Evolutionary conservation across 2,329 filamentous ascomycete species (phyloP).

Genomic region (Exophiala sideris): DNA sequence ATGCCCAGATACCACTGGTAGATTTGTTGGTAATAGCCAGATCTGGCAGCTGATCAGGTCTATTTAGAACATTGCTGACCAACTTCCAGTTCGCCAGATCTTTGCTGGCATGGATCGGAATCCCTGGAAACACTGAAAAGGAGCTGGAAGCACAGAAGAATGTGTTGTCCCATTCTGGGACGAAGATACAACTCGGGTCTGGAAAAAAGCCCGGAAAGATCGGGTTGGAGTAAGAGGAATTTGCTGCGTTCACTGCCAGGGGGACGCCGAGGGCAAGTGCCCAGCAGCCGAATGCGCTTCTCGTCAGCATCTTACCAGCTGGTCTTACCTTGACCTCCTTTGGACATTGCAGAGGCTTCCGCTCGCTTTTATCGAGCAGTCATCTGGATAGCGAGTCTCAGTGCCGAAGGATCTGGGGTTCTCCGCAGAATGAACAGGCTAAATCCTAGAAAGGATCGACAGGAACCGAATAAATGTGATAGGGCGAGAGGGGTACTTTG

Average conservation of each 20-base stretch:
- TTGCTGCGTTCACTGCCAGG: not conserved
- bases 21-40: not conserved
- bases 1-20: not conserved
- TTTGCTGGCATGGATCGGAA: constrained; percentile 1
- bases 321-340: not conserved
- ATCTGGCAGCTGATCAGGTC: not conserved
- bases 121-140: not conserved
- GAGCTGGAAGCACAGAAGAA: constrained; percentile 5
- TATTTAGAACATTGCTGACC: not conserved
- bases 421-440: not conserved
- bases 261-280: not conserved
- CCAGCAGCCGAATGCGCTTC: not conserved
- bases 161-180: not conserved
- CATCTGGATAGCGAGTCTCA: not conserved
- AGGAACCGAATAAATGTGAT: not conserved
- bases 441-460: not conserved
- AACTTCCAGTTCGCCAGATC: constrained; percentile 2
- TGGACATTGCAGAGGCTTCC: not conserved
- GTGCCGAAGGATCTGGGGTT: not conserved
- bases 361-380: not conserved
- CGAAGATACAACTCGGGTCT: not conserved
- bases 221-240: not conserved
- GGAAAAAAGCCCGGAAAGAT: not conserved
- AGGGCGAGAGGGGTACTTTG: not conserved
- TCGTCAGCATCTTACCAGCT: not conserved